Evolutionary conservation across 1,284 basidiomycete genomes (phyloP), one percentile per base, ranked within the genome.

Genomic region (Vanrija pseudolonga): DNA sequence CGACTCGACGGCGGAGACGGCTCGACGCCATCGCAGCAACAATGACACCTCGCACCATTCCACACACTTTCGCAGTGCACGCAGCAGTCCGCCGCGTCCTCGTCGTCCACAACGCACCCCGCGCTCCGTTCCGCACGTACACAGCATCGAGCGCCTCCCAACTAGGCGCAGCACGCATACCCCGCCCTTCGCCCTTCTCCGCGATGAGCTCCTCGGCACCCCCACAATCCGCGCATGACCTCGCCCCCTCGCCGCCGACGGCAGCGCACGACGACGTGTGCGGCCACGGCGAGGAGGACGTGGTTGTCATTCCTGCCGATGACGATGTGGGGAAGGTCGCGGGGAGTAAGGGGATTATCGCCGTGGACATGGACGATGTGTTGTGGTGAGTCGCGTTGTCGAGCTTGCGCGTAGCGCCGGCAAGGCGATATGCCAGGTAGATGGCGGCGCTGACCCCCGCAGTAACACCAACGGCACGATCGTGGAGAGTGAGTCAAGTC

Each of bases 381-480:
- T 45, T 62, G 40, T 56, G 54, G 56, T 58, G 43, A 47, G 56
- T 49, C 41, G n/a, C n/a, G n/a, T n/a, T n/a, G n/a, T n/a, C n/a
- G n/a, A n/a, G n/a, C n/a, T n/a, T 9, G 14, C 9, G n/a, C 7
- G 20, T 26, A n/a, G 26, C n/a, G 32, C 15, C 9, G 28, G 39
- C 19, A 18, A 42, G 39, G n/a, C n/a, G 17, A 38, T 38, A 15
- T 17, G n/a, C n/a, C n/a, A n/a, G n/a, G n/a, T n/a, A n/a, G n/a
- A n/a, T n/a, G n/a, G n/a, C n/a, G n/a, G n/a, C 19, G 28, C 55
- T 56, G 44, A 56, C 39, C 7, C 9, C 32, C 11, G 40, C 57
- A 71, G 70, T 60, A 77, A 83, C 66, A 90, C 87, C 3, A 90
- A 89, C 70, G 64, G 73, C 46, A 78, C 78, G 15, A 81, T 89